A percentile compares a stretch with the other conserved stretches of the same genome.
These are phyloP conservation scores for Scenedesmus sp. DNA, from an alignment of 163 green algal genomes.

Conservation along the genomic window DNA sequence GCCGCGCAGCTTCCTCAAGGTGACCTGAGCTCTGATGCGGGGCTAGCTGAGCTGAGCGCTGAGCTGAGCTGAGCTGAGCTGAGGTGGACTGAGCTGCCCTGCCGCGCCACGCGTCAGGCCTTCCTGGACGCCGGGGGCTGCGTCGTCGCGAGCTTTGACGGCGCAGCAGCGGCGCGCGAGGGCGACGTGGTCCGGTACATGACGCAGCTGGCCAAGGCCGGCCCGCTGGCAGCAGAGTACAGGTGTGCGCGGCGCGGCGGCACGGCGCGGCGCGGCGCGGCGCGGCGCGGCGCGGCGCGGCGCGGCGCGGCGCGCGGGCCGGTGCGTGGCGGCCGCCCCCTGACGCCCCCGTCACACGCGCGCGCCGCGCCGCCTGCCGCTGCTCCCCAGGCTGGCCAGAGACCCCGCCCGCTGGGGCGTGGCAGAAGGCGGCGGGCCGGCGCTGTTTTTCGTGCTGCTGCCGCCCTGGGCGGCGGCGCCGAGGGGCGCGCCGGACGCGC, in stretches of 20 bases:
- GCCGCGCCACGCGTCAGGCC: not conserved
- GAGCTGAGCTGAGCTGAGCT: too few species aligned
- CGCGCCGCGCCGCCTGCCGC: not conserved
- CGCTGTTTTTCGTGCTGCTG: conserved; percentile 39
- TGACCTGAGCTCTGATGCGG: too few species aligned
- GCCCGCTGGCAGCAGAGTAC: conserved; percentile 2
- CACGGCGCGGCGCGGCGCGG: not conserved
- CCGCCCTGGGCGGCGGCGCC: too few species aligned
- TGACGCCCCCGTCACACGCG: not conserved
- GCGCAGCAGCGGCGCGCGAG: conserved; percentile 1
- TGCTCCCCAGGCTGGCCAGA: conserved; percentile 25
- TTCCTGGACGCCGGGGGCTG: conserved; percentile 24
- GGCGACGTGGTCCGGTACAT: conserved; percentile 37
- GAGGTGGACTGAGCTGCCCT: not conserved
- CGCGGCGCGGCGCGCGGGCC: not conserved
- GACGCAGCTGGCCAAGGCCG: conserved; percentile 18
- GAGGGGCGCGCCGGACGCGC: too few species aligned
- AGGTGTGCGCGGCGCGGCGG: conserved; percentile 4
- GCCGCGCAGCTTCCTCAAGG: conserved; percentile 40
- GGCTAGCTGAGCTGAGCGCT: too few species aligned
- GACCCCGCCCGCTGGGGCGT: conserved; percentile 18
- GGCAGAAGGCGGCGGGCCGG: not conserved
- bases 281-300: too few species aligned
- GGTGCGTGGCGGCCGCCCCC: not conserved
- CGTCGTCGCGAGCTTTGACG: conserved; percentile 36